Evolutionary conservation across 257 asterid species (phyloP), one percentile per base, ranked within the genome.

Genomic region (Fraxinus cuspidata): DNA sequence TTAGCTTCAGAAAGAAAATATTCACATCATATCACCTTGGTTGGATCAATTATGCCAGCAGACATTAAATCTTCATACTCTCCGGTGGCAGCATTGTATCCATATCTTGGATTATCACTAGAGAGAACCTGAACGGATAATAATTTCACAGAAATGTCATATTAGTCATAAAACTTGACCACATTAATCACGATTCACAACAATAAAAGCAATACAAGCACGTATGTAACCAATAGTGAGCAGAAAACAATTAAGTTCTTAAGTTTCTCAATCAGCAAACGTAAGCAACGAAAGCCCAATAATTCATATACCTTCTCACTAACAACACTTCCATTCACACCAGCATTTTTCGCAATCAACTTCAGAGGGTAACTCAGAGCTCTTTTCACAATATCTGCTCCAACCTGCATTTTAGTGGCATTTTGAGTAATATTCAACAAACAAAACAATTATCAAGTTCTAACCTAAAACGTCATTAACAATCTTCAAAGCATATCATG

Each of bases 41-140:
- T 95, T 37, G 99, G 99, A 82, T 95, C 99, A 51, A 95, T 95
- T 0, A 95, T 95, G 72, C 98, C 99, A 42, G 98, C 99, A 35
- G 98, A 91, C 98, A 93, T 93, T 72, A 93, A 87, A 84, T 95
- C 99, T 85, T 95, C 99, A 63, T 91, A 93, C 47, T 88, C 84
- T 77, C 98, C 99, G n/a, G 98, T 90, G 1, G 99, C 99, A 1
- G 99, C 98, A 81, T 93, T 95, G 85, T 90, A 95, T 44, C 99
- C 99, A 69, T 83, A 95, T 70, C 78, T 93, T 0, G 88, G 84
- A 73, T 95, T 83, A 74, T 91, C 99, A 80, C 91, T 93, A 18
- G 98, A 84, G n/a, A 95, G 94, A 71, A 95, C 98, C 99, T 92
- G 84, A 64, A 70, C 18, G 53, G 13, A 21, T 5, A 53, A 67